These are phyloP conservation scores for Ogataea hybrid DNA, from an alignment of 1,139 yeast genomes.

Conservation along the genomic window DNA sequence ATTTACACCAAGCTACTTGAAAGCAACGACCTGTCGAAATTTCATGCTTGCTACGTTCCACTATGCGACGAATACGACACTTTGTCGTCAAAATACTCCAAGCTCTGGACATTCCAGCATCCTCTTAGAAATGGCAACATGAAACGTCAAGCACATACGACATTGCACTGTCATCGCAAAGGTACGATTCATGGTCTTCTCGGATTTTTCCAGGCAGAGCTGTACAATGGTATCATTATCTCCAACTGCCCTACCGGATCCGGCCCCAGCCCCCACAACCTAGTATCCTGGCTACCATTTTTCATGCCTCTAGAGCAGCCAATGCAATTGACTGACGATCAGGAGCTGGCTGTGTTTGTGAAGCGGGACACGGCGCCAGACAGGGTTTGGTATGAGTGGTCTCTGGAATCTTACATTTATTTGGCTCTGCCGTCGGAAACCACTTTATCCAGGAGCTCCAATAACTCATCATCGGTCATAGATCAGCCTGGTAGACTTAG, in stretches of 20 bases:
- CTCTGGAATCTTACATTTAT: conserved; percentile 48
- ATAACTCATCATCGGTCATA: conserved; percentile 5
- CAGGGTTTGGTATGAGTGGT: conserved; percentile 77
- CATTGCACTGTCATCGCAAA: conserved; percentile 35
- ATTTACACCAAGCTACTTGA: conserved; percentile 20
- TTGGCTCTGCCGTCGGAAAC: conserved; percentile 34
- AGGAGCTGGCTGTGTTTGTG: conserved; percentile 49
- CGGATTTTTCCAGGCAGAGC: conserved; percentile 69
- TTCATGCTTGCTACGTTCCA: conserved; percentile 60
- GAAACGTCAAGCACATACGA: conserved; percentile 20
- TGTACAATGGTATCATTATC: conserved; percentile 57
- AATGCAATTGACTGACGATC: conserved; percentile 46
- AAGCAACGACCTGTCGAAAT: conserved; percentile 25
- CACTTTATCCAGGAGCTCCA: conserved; percentile 14
- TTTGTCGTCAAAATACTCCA: conserved; percentile 40
- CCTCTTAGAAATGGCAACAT: conserved; percentile 15
- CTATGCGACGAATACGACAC: conserved; percentile 50
- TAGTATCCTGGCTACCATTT: conserved; percentile 71
- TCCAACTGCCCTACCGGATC: conserved; percentile 39
- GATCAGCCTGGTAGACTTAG: conserved; percentile 1
- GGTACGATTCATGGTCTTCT: conserved; percentile 67
- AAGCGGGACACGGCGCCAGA: conserved; percentile 37
- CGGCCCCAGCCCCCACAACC: conserved; percentile 56
- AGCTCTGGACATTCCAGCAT: conserved; percentile 49
- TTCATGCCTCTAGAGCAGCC: conserved; percentile 66